Conservation (phyloP, 2,329 filamentous ascomycete species). For the Ophiostoma sp. region DNA sequence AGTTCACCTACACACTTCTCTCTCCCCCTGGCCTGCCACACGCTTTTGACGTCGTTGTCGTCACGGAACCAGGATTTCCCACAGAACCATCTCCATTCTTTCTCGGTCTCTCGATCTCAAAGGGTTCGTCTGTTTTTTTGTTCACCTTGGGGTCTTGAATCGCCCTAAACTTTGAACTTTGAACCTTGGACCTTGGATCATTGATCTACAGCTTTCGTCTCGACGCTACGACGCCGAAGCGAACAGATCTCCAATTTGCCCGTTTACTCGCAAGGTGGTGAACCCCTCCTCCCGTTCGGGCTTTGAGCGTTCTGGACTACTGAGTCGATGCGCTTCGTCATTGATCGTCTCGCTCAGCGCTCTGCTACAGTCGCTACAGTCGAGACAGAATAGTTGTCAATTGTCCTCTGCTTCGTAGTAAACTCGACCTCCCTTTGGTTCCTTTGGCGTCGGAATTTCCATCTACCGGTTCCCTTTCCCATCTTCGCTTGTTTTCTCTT, state of each 20-base stretch:
- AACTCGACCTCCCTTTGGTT: not conserved
- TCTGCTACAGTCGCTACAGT: not conserved
- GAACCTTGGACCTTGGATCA: not conserved
- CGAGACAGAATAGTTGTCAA: not conserved
- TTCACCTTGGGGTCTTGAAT: not conserved
- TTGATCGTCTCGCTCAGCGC: not conserved
- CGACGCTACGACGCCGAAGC: not conserved
- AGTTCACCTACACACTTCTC: not conserved
- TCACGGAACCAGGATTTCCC: not conserved
- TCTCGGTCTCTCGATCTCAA: not conserved
- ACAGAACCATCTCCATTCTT: not conserved
- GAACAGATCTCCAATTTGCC: not conserved
- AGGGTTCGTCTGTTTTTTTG: not conserved
- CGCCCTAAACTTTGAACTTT: not conserved
- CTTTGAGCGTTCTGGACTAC: not conserved
- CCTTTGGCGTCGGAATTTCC: not conserved
- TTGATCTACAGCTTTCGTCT: not conserved
- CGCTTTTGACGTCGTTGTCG: not conserved
- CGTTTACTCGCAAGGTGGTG: not conserved
- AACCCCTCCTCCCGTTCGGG: not conserved
- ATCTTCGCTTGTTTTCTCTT: not conserved
- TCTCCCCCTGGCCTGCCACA: not conserved
- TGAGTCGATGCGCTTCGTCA: not conserved
- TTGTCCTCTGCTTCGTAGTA: not conserved
- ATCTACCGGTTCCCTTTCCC: not conserved